Evolutionary conservation across 768 basidiomycete genomes (phyloP), one percentile per base, ranked within the genome.

Genomic region (Lentinula lateritia): DNA sequence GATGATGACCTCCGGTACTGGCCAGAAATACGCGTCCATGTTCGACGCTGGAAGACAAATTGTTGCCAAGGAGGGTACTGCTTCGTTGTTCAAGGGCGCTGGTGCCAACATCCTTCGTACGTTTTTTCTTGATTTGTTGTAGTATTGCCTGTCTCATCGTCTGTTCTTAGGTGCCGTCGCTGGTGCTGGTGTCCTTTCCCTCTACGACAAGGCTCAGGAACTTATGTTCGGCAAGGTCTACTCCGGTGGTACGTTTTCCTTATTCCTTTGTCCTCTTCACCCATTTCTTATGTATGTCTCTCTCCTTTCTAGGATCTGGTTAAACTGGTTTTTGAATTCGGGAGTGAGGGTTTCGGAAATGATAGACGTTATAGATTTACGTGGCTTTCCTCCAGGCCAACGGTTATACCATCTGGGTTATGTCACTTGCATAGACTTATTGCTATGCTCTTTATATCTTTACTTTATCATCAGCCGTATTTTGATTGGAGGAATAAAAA

Each of bases 171-270:
- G 46, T 52, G 54, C 96, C 86, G 94, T 99, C 73, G 96, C 97
- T 74, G 97, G 97, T 82, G 96, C 96, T 76, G 96, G 96, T 93
- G 97, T 98, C 70, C 79, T 99, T 73, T 98, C 97, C 57, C 82
- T 98, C 64, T 98, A 98, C 80, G 97, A 98, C 88, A 96, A 98
- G 82, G 87, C 97, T 72, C 96, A 98, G 77, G 83, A 93, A 75
- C 76, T 93, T 69, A 77, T 95, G 84, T 98, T 98, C 80, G 95
- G 95, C 87, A 97, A 96, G 86, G 95, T 98, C 78, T 98, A 98
- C 91, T 89, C 94, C 67, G 95, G 93, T 81, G 93, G 91, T 88
- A 75, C 63, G 80, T 75, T 3, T 28, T n/a, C 28, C 45, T n/a
- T 15, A 3, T 28, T 10, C 6, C 23, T 23, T 9, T 57, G 36